Evolutionary conservation across 2,329 filamentous ascomycete species (phyloP).

Genomic region (Neofusicoccum laricinum): DNA sequence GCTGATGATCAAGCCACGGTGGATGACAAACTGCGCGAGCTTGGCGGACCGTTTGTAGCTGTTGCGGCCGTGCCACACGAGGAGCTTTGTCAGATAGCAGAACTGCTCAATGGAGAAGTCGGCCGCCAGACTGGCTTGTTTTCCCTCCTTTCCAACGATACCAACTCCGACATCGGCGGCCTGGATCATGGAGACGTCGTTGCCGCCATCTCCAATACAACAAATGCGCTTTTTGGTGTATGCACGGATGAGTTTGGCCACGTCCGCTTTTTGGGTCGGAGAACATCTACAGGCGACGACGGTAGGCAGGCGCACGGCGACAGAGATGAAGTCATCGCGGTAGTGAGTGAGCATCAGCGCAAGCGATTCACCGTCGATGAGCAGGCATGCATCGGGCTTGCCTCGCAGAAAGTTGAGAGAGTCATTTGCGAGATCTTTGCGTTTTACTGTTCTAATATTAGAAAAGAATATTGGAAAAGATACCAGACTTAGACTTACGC

Average conservation of each 20-base stretch:
- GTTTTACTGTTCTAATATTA: slow-evolving; percentile 53
- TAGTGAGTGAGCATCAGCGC: slow-evolving; percentile 80
- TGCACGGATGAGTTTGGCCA: slow-evolving; percentile 84
- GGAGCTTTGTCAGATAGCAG: slow-evolving; percentile 86
- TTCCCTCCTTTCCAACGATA: slow-evolving; percentile 96
- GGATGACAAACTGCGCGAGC: slow-evolving; percentile 96
- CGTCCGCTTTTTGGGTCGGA: slow-evolving; percentile 93
- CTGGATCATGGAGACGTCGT: slow-evolving; percentile 99
- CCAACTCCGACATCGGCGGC: slow-evolving; percentile 96
- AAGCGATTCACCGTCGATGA: slow-evolving; percentile 93
- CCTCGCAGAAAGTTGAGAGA: slow-evolving; percentile 83
- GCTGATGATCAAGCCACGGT: slow-evolving; percentile 89
- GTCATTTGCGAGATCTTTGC: slow-evolving; percentile 81
- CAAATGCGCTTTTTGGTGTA: slow-evolving; percentile 94
- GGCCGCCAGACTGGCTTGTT: slow-evolving; percentile 89
- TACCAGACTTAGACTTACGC: slow-evolving; percentile 30
- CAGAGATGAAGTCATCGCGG: slow-evolving; percentile 78
- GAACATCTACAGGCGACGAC: slow-evolving; percentile 97
- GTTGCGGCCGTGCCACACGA: slow-evolving; percentile 99
- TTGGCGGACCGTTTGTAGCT: slow-evolving; percentile 96
- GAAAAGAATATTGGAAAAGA: not conserved
- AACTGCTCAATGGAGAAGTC: slow-evolving; percentile 98
- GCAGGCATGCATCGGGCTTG: slow-evolving; percentile 80
- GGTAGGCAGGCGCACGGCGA: slow-evolving; percentile 82
- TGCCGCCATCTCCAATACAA: slow-evolving; percentile 96